Evolutionary conservation across 2,329 filamentous ascomycete genomes (phyloP).

Genomic region (Fusarium begoniae): DNA sequence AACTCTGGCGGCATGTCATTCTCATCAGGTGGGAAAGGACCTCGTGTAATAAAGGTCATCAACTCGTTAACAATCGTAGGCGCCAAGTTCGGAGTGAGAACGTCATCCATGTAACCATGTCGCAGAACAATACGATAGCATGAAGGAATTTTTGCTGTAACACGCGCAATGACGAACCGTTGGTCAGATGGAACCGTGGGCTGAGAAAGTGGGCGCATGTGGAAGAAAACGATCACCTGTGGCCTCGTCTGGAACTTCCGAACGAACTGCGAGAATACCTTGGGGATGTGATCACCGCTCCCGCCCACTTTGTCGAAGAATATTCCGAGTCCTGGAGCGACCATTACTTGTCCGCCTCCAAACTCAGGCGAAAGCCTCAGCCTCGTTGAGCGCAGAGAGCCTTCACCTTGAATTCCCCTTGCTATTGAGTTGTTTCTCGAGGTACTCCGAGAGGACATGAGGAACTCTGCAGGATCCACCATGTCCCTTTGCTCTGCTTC

Average conservation of each 20-base stretch:
- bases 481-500: slow-evolving; percentile 71
- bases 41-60: slow-evolving; percentile 59
- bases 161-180: slow-evolving; percentile 57
- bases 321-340: slow-evolving; percentile 69
- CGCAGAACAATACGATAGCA: slow-evolving; percentile 76
- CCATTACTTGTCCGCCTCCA: slow-evolving; percentile 55
- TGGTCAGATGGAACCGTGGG: slow-evolving; percentile 63
- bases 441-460: slow-evolving; percentile 36
- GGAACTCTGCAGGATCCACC: slow-evolving; percentile 56
- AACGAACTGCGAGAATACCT: slow-evolving; percentile 73
- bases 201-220: slow-evolving; percentile 70
- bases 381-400: slow-evolving; percentile 32
- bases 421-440: slow-evolving; percentile 39
- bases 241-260: slow-evolving; percentile 74
- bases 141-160: slow-evolving; percentile 59
- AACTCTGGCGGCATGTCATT: slow-evolving; percentile 38
- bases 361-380: slow-evolving; percentile 49
- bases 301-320: slow-evolving; percentile 83
- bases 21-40: slow-evolving; percentile 40
- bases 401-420: slow-evolving; percentile 19
- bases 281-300: slow-evolving; percentile 58
- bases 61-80: slow-evolving; percentile 66
- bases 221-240: slow-evolving; percentile 78
- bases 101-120: slow-evolving; percentile 77
- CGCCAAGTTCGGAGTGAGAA: slow-evolving; percentile 71